Evolutionary conservation across 2,329 filamentous ascomycete species (phyloP).

Genomic region (Cytospora leucostoma): DNA sequence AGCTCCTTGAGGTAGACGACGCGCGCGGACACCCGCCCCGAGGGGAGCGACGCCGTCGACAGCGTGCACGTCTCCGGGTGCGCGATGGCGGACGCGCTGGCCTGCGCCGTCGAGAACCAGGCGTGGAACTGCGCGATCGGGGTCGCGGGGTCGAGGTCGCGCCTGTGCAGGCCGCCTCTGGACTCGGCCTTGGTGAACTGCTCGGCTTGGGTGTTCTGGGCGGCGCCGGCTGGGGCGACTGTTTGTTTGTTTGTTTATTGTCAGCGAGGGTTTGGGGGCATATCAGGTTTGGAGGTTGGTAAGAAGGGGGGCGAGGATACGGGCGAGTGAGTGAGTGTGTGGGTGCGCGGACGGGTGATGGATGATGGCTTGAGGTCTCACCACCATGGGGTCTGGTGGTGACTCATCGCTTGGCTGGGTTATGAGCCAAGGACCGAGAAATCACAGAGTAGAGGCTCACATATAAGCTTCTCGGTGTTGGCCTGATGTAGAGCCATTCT

Average conservation of each 20-base stretch:
- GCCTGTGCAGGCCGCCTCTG: constrained; percentile 58
- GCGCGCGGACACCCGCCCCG: constrained; percentile 80
- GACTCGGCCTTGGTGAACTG: constrained; percentile 65
- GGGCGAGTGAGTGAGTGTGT: neutral
- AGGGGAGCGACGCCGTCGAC: constrained; percentile 80
- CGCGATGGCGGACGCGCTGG: constrained; percentile 51
- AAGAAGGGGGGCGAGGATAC: constrained; percentile 20
- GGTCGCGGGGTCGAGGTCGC: constrained; percentile 59
- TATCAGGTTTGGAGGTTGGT: constrained; percentile 11
- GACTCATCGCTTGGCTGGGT: constrained; percentile 10
- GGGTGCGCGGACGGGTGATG: neutral
- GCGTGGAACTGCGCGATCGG: constrained; percentile 84
- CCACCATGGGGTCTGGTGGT: neutral
- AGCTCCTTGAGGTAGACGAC: constrained; percentile 96
- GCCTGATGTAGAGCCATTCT: constrained; percentile 50
- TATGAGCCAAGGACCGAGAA: neutral
- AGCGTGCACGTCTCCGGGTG: constrained; percentile 89
- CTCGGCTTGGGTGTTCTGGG: constrained; percentile 64
- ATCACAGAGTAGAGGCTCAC: constrained; percentile 37
- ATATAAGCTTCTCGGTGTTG: constrained; percentile 49
- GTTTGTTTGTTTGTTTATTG: too few relatives aligned
- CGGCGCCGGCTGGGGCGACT: constrained; percentile 66
- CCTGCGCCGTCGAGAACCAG: constrained; percentile 80
- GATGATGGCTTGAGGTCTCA: neutral
- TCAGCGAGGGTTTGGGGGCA: constrained; percentile 14